Evolutionary conservation across 1,139 yeast species (phyloP).

Genomic region (Sugiyamaella sp.): DNA sequence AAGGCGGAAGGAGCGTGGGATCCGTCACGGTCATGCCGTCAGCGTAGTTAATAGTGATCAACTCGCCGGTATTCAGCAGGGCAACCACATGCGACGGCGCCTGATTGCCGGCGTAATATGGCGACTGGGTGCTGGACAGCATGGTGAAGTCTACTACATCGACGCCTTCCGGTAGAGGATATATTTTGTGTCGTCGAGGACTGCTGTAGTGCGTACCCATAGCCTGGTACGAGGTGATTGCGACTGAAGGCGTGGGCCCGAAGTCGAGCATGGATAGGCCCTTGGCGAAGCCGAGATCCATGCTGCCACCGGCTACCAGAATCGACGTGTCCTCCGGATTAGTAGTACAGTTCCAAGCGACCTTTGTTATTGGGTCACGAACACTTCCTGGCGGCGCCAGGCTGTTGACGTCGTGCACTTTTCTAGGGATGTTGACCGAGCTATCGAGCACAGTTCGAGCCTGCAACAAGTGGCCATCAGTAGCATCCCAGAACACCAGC

Average conservation of each 20-base stretch:
- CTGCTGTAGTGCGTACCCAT: conserved; percentile 76
- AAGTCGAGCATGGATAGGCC: conserved; percentile 70
- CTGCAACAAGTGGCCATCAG: conserved; percentile 69
- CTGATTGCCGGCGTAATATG: conserved; percentile 49
- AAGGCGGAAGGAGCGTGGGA: conserved; percentile 72
- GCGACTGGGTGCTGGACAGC: conserved; percentile 50
- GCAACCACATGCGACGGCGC: conserved; percentile 59
- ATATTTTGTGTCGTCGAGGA: conserved; percentile 60
- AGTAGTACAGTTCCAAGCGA: conserved; percentile 73
- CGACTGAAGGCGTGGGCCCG: conserved; percentile 78
- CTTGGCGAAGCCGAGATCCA: conserved; percentile 51
- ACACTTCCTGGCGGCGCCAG: conserved; percentile 22
- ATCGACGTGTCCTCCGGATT: conserved; percentile 82
- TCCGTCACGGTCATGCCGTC: conserved; percentile 58
- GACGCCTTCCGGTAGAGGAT: conserved; percentile 52
- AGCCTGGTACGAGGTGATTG: conserved; percentile 78
- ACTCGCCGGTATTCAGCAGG: conserved; percentile 60
- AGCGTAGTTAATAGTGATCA: conserved; percentile 56
- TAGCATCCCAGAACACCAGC: conserved; percentile 89
- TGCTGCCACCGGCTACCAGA: conserved; percentile 70
- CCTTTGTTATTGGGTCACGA: conserved; percentile 48
- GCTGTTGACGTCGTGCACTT: conserved; percentile 8
- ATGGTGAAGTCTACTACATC: conserved; percentile 53
- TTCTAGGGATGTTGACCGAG: conserved; percentile 58
- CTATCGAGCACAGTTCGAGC: conserved; percentile 74